These are phyloP conservation scores for Phytophthora litchii DNA, from an alignment of 352 stramenopile species.

Conservation along the genomic window DNA sequence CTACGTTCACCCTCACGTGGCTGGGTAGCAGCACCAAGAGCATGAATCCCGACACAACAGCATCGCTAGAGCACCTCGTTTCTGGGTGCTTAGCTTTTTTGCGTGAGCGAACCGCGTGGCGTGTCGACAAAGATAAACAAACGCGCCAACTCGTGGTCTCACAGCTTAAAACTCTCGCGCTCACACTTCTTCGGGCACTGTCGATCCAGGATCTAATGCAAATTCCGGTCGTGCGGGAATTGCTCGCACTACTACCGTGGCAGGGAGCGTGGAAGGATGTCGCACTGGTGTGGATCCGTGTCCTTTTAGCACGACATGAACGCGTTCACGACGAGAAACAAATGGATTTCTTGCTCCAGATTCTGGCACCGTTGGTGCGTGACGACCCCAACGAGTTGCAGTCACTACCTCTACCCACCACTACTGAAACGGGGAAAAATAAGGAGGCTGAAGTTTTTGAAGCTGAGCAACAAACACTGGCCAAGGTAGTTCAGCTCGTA, in stretches of 20 bases:
- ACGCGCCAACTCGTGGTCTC: constrained; percentile 29
- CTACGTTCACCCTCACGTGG: constrained; percentile 53
- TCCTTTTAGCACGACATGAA: constrained; percentile 50
- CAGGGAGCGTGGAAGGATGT: constrained; percentile 60
- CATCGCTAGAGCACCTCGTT: constrained; percentile 38
- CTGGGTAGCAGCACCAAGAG: constrained; percentile 12
- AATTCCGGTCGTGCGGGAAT: constrained; percentile 39
- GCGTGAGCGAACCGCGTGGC: constrained; percentile 32
- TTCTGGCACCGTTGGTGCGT: constrained; percentile 92
- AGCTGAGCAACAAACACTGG: constrained; percentile 90
- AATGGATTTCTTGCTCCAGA: constrained; percentile 59
- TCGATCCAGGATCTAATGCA: constrained; percentile 46
- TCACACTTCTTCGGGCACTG: constrained; percentile 43
- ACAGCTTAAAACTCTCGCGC: constrained; percentile 30
- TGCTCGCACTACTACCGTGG: constrained; percentile 58
- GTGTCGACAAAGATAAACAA: constrained; percentile 35
- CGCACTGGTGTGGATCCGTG: constrained; percentile 52
- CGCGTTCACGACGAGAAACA: constrained; percentile 40
- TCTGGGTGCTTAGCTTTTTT: constrained; percentile 36
- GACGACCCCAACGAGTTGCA: constrained; percentile 66
- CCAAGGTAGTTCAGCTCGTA: constrained; percentile 95
- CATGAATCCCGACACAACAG: constrained; percentile 18
- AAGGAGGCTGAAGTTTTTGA: constrained; percentile 62
- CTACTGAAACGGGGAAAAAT: constrained; percentile 16
- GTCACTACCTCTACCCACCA: constrained; percentile 4